These are phyloP conservation scores for Erodium texanum DNA, from an alignment of 441 rosid genomes.

Conservation along the genomic window DNA sequence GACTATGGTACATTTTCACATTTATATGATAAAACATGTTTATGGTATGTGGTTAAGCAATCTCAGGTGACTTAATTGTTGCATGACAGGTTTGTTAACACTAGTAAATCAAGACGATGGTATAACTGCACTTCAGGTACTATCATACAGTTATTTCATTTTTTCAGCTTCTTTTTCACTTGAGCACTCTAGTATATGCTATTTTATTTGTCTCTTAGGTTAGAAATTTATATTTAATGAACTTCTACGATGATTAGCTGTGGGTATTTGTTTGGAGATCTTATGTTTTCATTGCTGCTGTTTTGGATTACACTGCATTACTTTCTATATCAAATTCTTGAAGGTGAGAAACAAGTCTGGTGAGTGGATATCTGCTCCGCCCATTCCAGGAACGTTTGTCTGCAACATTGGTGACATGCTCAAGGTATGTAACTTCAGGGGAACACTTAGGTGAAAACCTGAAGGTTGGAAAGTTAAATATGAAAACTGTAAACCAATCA, in stretches of 20 bases:
- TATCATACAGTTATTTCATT: too few relatives aligned
- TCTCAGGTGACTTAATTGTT: constrained; percentile 10
- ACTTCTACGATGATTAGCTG: too few relatives aligned
- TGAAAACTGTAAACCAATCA: too few relatives aligned
- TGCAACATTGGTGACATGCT: constrained; percentile 95
- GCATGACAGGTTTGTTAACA: constrained; percentile 55
- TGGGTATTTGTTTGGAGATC: not conserved
- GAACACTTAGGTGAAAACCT: too few relatives aligned
- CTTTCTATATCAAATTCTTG: constrained; percentile 3
- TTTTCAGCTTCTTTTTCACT: too few relatives aligned
- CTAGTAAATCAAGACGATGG: constrained; percentile 86
- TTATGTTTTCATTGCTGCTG: not conserved
- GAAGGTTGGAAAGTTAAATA: too few relatives aligned
- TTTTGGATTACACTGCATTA: not conserved
- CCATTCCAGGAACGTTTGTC: constrained; percentile 69
- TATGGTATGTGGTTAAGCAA: not conserved
- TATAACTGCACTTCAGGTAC: constrained; percentile 80
- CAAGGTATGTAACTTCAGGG: too few relatives aligned
- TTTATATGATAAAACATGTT: not conserved
- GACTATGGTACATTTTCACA: constrained; percentile 55
- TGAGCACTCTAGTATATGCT: too few relatives aligned
- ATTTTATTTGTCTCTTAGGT: too few relatives aligned
- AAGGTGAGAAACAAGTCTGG: constrained; percentile 69
- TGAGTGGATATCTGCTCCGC: constrained; percentile 83
- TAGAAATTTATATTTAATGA: too few relatives aligned